Base-by-base conservation (phyloP, 768 basidiomycete species). In the Psilocybe sp. region DNA sequence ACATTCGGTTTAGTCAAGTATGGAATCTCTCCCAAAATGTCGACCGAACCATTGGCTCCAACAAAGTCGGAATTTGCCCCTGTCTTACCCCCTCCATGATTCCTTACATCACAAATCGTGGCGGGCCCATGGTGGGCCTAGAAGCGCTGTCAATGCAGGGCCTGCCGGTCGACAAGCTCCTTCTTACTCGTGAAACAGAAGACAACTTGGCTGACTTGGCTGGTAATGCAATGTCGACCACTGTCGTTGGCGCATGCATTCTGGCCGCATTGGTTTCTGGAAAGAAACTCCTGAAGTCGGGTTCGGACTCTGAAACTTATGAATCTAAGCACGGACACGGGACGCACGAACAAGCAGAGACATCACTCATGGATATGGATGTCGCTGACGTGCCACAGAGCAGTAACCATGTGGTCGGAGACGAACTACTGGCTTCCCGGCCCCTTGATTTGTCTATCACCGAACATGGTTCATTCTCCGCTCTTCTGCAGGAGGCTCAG, bases 21-120 rank as follows among this genome's bases (percentile, higher is more conserved):
- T 97, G 94, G 94, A 98, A 98, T 66, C 77, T 98, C 5, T 94
- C 92, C 2, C 95, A 98, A 68, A 98, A 98, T 59, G 95, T 97
- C 18, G 95, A 98, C 67, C 82, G 95, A 12, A 87, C 87, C 20
- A 92, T 87, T 40, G 89, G 89, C 6, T 86, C 89, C 0, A 80
- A 77, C 57, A 86, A 84, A 65, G 71, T 84, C 10, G 95, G 94
- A 16, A 89, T 97, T 48, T 91, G 88, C 56, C 90, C 90, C 0
- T 98, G 95, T 68, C 80, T 98, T 14, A 98, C 95, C 0, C 95
- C 95, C 1, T 86, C 90, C 23, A 97, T 96, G 93, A 97, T 97
- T 54, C 91, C 95, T 0, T 98, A 93, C 60, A 87, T 96, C 64
- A 92, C 95, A 40, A 93, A 89, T 63, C 92, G 95, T 44, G 95